phyloP scores from a whole-genome alignment of 176 grass and related monocot genomes.

The Musa schizocarpa region DNA sequence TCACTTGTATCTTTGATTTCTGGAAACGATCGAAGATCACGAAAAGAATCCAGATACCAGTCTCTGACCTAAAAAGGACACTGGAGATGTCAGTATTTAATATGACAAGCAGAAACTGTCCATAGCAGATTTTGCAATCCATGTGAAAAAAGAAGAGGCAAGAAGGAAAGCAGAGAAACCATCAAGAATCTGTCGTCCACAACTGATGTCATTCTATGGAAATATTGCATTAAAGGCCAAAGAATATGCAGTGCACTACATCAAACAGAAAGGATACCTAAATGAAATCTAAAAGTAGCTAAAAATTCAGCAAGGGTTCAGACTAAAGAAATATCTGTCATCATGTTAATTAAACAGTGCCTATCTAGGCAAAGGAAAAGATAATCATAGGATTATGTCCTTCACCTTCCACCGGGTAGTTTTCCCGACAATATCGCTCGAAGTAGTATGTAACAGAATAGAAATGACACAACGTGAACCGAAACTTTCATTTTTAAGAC shows the following conservation, averaged over 20 bases:
- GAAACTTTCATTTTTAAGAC: neutral
- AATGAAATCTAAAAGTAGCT: neutral
- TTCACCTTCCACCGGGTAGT: neutral
- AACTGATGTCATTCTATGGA: neutral
- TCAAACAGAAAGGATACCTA: too few species aligned
- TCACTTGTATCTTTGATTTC: slow-evolving; percentile 49
- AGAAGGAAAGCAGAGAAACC: neutral
- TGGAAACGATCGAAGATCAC: slow-evolving; percentile 64
- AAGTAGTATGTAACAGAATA: too few species aligned
- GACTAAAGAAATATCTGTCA: neutral
- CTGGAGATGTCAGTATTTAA: slow-evolving; percentile 12
- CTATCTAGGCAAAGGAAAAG: neutral
- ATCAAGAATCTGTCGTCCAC: neutral
- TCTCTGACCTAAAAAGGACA: slow-evolving; percentile 59
- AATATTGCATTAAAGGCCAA: neutral
- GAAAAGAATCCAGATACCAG: slow-evolving; percentile 97
- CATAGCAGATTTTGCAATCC: neutral
- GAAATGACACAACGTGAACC: neutral
- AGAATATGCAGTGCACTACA: neutral
- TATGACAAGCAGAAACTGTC: neutral
- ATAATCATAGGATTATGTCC: neutral
- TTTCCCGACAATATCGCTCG: neutral
- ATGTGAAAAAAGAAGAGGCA: neutral
- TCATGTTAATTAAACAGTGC: neutral
- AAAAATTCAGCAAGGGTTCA: too few species aligned